These are phyloP conservation scores for Calophaca sinica DNA, from an alignment of 306 rosid species.

Conservation along the genomic window DNA sequence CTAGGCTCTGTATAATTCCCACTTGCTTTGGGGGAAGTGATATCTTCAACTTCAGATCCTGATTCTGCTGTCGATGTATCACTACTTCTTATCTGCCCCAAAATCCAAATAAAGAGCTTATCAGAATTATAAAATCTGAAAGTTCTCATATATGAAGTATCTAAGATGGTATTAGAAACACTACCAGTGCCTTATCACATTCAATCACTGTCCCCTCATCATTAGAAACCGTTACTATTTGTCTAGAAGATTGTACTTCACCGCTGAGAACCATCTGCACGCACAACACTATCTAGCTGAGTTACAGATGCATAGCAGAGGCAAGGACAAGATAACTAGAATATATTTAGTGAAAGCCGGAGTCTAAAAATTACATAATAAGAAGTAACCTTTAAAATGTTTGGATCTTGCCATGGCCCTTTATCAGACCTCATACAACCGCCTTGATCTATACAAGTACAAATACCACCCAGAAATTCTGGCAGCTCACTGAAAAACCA, in stretches of 20 bases:
- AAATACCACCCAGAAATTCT: constrained; percentile 83
- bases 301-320: constrained; percentile 35
- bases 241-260: constrained; percentile 73
- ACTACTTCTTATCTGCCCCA: constrained; percentile 70
- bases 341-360: constrained; percentile 21
- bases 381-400: constrained; percentile 71
- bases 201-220: constrained; percentile 63
- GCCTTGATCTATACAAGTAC: constrained; percentile 77
- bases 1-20: constrained; percentile 63
- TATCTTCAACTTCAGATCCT: constrained; percentile 92
- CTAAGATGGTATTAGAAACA: constrained; percentile 45
- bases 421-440: constrained; percentile 91
- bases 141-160: constrained; percentile 28
- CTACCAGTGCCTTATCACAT: constrained; percentile 73
- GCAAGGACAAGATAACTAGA: constrained; percentile 20
- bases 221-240: constrained; percentile 71
- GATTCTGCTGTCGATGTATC: constrained; percentile 94
- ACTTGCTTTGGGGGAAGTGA: constrained; percentile 76
- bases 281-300: constrained; percentile 33
- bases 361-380: constrained; percentile 26
- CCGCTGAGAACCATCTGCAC: constrained; percentile 79
- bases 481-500: constrained; percentile 80
- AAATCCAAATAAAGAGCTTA: constrained; percentile 39
- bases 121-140: constrained; percentile 34
- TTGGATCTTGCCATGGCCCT: constrained; percentile 93